Evolutionary conservation across 73 alveolate genomes (phyloP).

Genomic region (Uronychia binucleata): DNA sequence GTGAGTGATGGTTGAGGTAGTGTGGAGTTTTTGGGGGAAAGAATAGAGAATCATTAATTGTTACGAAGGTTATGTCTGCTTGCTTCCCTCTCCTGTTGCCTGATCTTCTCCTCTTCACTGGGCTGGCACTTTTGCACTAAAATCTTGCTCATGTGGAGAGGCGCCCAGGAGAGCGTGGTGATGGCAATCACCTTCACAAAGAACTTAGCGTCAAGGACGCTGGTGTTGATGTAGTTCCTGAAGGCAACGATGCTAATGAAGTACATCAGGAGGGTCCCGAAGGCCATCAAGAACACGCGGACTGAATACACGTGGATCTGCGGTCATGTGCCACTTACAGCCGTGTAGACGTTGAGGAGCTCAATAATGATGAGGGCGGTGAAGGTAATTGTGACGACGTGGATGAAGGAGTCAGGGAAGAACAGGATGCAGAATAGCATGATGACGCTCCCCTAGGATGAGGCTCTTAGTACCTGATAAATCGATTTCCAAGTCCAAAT

Average conservation of each 20-base stretch:
- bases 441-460: conserved; percentile 65
- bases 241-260: conserved; percentile 65
- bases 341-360: conserved; percentile 92
- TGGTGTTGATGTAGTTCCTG: conserved; percentile 70
- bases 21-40: too few species aligned
- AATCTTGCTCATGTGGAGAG: conserved; percentile 69
- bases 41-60: too few species aligned
- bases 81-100: background rate
- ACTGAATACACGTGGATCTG: conserved; percentile 21
- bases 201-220: conserved; percentile 64
- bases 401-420: conserved; percentile 80
- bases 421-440: conserved; percentile 81
- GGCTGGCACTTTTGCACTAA: conserved; percentile 68
- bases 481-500: conserved; percentile 94
- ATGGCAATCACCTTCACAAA: conserved; percentile 67
- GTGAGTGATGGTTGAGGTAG: too few species aligned
- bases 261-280: conserved; percentile 78
- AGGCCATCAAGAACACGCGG: conserved; percentile 82
- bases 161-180: conserved; percentile 80
- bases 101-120: conserved; percentile 12
- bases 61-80: too few species aligned
- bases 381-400: conserved; percentile 95
- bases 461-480: conserved; percentile 69
- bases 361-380: conserved; percentile 91
- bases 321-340: conserved; percentile 68